These are phyloP conservation scores for Neurospora crassa DNA, from an alignment of 2,329 filamentous ascomycete genomes.

Conservation along the genomic window DNA sequence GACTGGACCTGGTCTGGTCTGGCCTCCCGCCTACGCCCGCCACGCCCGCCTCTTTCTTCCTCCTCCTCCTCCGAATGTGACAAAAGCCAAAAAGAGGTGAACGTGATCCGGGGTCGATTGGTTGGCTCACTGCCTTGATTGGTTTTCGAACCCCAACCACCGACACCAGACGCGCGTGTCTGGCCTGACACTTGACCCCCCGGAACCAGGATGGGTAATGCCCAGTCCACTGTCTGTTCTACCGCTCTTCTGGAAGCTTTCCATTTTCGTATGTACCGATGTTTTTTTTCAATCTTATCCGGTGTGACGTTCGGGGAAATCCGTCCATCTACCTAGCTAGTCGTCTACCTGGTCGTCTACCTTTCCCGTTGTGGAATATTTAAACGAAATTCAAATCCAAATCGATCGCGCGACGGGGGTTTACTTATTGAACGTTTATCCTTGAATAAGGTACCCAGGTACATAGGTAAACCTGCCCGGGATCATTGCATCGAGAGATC, in stretches of 20 bases:
- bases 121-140: background rate
- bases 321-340: background rate
- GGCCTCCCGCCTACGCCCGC: background rate
- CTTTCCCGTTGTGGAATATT: background rate
- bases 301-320: background rate
- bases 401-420: background rate
- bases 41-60: background rate
- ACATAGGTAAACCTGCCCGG: background rate
- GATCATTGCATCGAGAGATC: background rate
- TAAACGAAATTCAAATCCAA: background rate
- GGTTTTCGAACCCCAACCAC: background rate
- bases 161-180: too few species aligned
- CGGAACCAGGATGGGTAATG: background rate
- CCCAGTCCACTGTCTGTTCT: background rate
- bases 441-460: too few species aligned
- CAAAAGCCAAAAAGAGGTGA: background rate
- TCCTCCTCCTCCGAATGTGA: background rate
- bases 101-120: background rate
- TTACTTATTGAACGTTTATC: background rate
- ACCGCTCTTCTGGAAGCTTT: background rate
- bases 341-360: too few species aligned
- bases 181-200: background rate
- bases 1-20: background rate
- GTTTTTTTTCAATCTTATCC: background rate
- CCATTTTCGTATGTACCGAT: background rate